These are phyloP conservation scores for Mrakia gelida DNA, from an alignment of 768 basidiomycete species.

Conservation along the genomic window DNA sequence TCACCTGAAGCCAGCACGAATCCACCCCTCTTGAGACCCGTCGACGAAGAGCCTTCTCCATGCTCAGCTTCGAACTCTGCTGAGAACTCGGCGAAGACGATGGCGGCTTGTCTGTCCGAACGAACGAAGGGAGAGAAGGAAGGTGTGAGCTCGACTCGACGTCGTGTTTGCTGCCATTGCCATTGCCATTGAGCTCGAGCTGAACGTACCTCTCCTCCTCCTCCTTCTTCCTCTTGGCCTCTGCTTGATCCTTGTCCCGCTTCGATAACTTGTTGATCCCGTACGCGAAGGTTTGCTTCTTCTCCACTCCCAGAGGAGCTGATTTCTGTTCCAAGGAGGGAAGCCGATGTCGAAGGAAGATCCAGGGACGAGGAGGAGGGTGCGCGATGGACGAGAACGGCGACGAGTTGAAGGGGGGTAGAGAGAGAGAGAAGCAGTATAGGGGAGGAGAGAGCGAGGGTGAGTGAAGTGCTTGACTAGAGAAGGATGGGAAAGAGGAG, in stretches of 20 bases:
- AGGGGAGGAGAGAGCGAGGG: not conserved
- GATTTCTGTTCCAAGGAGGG: not conserved
- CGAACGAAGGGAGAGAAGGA: not conserved
- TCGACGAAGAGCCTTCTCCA: constrained; percentile 20
- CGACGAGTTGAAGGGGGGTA: not conserved
- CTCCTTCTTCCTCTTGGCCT: constrained; percentile 75
- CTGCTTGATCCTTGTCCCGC: constrained; percentile 86
- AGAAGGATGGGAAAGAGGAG: not conserved
- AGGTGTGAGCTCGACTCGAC: not conserved
- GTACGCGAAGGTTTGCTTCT: constrained; percentile 76
- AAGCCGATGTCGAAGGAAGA: not conserved
- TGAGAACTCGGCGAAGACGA: constrained; percentile 44
- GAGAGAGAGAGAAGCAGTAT: not conserved
- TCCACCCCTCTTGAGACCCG: constrained; percentile 37
- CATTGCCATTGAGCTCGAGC: too few species aligned
- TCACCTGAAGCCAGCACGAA: constrained; percentile 45
- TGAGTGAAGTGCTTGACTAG: too few species aligned
- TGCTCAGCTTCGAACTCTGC: constrained; percentile 40
- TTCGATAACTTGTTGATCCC: constrained; percentile 82
- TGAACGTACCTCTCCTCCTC: constrained; percentile 44
- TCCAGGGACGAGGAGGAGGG: not conserved
- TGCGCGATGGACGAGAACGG: not conserved
- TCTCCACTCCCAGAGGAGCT: constrained; percentile 62
- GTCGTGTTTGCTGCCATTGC: constrained; percentile 23
- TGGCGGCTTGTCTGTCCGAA: constrained; percentile 34